A percentile compares a stretch with the other conserved stretches of the same genome.
These are phyloP conservation scores for Pseudocercospora cruenta DNA, from an alignment of 2,329 filamentous ascomycete genomes.

Conservation along the genomic window DNA sequence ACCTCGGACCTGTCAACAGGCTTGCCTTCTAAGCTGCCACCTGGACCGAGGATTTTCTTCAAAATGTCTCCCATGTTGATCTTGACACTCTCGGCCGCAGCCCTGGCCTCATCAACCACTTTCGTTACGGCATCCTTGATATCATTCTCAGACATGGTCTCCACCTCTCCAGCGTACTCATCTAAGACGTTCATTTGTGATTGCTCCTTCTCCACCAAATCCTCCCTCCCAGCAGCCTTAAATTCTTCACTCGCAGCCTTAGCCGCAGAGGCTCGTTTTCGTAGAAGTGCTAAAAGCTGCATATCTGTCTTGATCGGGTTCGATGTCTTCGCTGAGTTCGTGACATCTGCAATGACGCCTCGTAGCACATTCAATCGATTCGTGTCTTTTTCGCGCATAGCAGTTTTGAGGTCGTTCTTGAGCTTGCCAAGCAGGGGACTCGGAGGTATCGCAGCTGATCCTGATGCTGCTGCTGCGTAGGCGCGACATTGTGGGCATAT, in stretches of 20 bases:
- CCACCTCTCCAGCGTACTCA: constrained; percentile 65
- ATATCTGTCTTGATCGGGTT: constrained; percentile 71
- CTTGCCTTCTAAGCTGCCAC: constrained; percentile 63
- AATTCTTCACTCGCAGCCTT: constrained; percentile 68
- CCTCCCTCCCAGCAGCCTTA: constrained; percentile 63
- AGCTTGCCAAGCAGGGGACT: constrained; percentile 50
- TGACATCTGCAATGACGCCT: constrained; percentile 67
- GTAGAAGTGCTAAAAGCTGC: constrained; percentile 69
- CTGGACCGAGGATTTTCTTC: constrained; percentile 59
- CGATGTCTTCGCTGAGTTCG: constrained; percentile 74
- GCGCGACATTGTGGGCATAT: constrained; percentile 34
- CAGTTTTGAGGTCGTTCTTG: constrained; percentile 51
- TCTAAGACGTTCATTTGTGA: constrained; percentile 67
- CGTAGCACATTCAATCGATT: constrained; percentile 71
- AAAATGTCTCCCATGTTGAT: constrained; percentile 63
- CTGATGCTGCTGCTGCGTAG: constrained; percentile 31
- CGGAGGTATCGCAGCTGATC: constrained; percentile 30
- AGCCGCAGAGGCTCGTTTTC: constrained; percentile 63
- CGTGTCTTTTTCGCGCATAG: constrained; percentile 54
- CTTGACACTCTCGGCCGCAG: constrained; percentile 51
- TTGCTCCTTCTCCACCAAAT: constrained; percentile 72
- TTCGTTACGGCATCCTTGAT: constrained; percentile 58
- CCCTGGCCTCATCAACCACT: constrained; percentile 56
- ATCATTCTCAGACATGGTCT: constrained; percentile 62
- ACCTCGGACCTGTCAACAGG: constrained; percentile 66